Evolutionary conservation across 2,329 filamentous ascomycete genomes (phyloP).

Genomic region (Arthroderma sp.): DNA sequence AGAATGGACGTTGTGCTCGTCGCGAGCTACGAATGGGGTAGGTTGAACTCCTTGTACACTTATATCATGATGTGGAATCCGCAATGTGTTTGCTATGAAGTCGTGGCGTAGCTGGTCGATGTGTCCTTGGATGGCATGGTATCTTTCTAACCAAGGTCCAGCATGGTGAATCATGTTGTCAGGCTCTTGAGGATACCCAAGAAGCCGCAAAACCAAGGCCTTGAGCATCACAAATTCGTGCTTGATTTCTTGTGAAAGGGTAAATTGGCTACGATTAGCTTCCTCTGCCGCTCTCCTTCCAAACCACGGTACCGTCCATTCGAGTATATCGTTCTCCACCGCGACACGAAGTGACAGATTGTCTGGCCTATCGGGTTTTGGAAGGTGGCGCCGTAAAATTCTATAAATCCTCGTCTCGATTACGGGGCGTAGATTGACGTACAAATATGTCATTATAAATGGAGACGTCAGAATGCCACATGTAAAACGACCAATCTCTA

Average conservation of each 20-base stretch:
- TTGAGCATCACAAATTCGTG: conserved; percentile 22
- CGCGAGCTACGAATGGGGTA: too few species aligned
- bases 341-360: conserved; percentile 30
- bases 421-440: conserved; percentile 24
- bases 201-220: conserved; percentile 20
- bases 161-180: conserved; percentile 11
- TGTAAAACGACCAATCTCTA: conserved; percentile 16
- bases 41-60: too few species aligned
- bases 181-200: conserved; percentile 15
- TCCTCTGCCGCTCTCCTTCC: conserved; percentile 30
- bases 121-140: conserved; percentile 18
- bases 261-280: conserved; percentile 22
- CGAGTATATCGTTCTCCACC: conserved; percentile 30
- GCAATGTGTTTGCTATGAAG: too few species aligned
- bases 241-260: conserved; percentile 24
- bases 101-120: conserved; percentile 18
- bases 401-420: conserved; percentile 29
- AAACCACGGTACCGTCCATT: conserved; percentile 30
- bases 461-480: conserved; percentile 22
- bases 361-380: conserved; percentile 28
- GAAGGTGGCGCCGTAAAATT: conserved; percentile 27
- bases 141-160: conserved; percentile 13
- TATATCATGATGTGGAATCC: too few species aligned
- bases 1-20: too few species aligned
- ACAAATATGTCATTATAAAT: conserved; percentile 22